phyloP scores from a whole-genome alignment of 441 rosid species.

The Melastoma candidum region DNA sequence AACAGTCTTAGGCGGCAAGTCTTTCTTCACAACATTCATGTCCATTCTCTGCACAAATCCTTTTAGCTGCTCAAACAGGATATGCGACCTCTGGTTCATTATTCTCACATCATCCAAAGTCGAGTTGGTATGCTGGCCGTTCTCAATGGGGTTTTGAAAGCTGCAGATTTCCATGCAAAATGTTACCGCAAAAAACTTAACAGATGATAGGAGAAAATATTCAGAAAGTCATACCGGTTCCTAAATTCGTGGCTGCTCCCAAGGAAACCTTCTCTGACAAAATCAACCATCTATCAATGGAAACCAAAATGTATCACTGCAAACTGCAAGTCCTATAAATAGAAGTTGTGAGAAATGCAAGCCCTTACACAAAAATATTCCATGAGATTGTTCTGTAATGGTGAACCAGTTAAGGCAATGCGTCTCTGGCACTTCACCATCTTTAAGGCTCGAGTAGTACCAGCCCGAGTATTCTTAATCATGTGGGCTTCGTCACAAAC shows the following conservation, averaged over 20 bases:
- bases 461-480: constrained; percentile 97
- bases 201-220: constrained; percentile 11
- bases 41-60: constrained; percentile 99
- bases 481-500: constrained; percentile 99
- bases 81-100: constrained; percentile 99
- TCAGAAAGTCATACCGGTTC: constrained; percentile 65
- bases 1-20: constrained; percentile 98
- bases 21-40: constrained; percentile 94
- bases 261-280: constrained; percentile 99
- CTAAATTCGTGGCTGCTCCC: constrained; percentile 99
- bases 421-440: constrained; percentile 96
- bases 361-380: constrained; percentile 96
- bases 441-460: constrained; percentile 95
- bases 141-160: constrained; percentile 97
- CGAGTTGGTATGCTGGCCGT: constrained; percentile 98
- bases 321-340: not conserved
- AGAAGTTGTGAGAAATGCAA: too few species aligned
- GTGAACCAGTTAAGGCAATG: constrained; percentile 99
- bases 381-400: constrained; percentile 99
- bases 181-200: constrained; percentile 2
- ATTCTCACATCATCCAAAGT: constrained; percentile 92
- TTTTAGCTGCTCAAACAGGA: constrained; percentile 91
- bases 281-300: constrained; percentile 94
- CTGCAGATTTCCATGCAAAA: constrained; percentile 28
- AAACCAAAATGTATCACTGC: constrained; percentile 17